A percentile compares a stretch with the other conserved stretches of the same genome.
Conservation (phyloP, 1,284 basidiomycete genomes). For the Microbotryum silenes-acaulis region DNA sequence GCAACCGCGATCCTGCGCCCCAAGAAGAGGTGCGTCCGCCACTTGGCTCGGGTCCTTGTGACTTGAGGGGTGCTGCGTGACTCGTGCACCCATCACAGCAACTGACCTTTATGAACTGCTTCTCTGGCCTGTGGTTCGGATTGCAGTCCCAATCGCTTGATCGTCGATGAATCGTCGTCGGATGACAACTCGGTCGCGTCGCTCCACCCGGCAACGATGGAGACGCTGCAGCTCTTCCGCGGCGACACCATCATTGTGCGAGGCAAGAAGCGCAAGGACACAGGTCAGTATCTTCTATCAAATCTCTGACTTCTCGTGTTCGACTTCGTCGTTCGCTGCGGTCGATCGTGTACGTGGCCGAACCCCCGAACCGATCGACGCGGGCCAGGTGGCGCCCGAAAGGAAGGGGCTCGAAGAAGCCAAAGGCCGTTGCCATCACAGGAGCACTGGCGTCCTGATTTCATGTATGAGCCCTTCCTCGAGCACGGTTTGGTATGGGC, state of each 20-base stretch:
- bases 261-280: constrained; percentile 39
- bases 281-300: constrained; percentile 14
- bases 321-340: too few relatives aligned
- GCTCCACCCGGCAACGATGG: constrained; percentile 94
- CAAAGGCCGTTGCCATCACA: too few relatives aligned
- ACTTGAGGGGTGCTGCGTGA: too few relatives aligned
- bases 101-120: background rate
- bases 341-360: too few relatives aligned
- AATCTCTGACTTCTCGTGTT: too few relatives aligned
- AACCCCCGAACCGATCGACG: too few relatives aligned
- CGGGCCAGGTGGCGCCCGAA: too few relatives aligned
- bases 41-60: background rate
- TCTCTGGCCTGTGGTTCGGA: background rate
- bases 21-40: constrained; percentile 82
- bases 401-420: too few relatives aligned
- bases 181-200: constrained; percentile 96
- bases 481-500: background rate
- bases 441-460: too few relatives aligned
- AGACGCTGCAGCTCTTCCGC: constrained; percentile 83
- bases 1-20: constrained; percentile 90
- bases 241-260: constrained; percentile 88
- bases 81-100: background rate
- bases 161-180: constrained; percentile 81
- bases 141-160: constrained; percentile 78
- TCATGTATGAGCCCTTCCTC: too few relatives aligned